Percentiles rank a stretch among this genome's conserved stretches.
Evolutionary conservation across 805 yeast species (phyloP).

Genomic region (Candida coquimbonensis): DNA sequence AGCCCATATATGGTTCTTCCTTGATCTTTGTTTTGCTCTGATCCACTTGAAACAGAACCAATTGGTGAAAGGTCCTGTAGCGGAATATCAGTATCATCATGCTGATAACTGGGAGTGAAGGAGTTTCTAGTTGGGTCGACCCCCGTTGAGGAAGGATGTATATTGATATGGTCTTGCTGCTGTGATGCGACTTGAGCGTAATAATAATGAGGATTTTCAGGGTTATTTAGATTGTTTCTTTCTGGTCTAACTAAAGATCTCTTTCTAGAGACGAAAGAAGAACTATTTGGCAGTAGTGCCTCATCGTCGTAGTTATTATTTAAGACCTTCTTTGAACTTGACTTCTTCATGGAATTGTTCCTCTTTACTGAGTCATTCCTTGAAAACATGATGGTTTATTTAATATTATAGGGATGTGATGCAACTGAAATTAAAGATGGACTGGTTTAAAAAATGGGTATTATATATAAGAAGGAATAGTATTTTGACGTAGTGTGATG

Average conservation of each 20-base stretch:
- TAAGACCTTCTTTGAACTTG: no score
- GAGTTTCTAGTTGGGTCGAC: conserved; percentile 42
- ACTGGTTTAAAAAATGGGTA: background rate
- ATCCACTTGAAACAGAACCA: conserved; percentile 1
- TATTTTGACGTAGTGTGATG: no score
- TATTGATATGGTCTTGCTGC: conserved; percentile 52
- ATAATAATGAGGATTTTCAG: conserved; percentile 70
- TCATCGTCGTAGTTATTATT: conserved; percentile 26
- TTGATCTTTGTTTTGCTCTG: conserved; percentile 13
- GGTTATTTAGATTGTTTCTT: conserved; percentile 55
- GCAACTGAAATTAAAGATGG: background rate
- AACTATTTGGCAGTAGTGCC: conserved; percentile 21
- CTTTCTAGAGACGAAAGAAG: conserved; percentile 32
- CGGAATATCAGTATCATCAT: conserved; percentile 15
- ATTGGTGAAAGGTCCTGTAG: conserved; percentile 15
- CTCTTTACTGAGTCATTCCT: conserved; percentile 20
- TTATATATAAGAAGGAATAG: no score
- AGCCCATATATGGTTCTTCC: conserved; percentile 53
- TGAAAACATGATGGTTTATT: conserved; percentile 15
- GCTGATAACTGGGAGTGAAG: conserved; percentile 9
- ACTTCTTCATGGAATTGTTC: conserved; percentile 14
- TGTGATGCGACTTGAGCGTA: conserved; percentile 69
- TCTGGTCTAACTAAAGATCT: conserved; percentile 81
- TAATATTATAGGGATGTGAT: background rate
- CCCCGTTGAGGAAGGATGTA: conserved; percentile 70